Evolutionary conservation across 257 asterid genomes (phyloP), one percentile per base, ranked within the genome.

Genomic region (Jacaranda copaia): DNA sequence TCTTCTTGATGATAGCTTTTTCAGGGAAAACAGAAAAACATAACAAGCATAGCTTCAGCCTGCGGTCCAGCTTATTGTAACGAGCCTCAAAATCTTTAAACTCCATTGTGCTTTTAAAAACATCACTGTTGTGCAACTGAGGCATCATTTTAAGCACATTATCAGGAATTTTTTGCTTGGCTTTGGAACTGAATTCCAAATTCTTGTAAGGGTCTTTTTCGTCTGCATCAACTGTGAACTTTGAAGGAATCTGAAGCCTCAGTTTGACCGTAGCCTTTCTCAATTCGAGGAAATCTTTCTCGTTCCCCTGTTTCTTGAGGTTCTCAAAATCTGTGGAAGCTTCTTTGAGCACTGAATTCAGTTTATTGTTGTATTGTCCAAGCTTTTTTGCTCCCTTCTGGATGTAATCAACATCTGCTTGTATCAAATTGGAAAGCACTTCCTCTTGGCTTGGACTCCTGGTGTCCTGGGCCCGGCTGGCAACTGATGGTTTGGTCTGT

Each of bases 21-120:
- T 73, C 85, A 0, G 92, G 89, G 82, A 82, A 85, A 7, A 80
- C 68, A 1, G 92, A 75, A 39, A 88, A 81, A 53, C 92, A 85
- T 38, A 85, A 48, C 87, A 85, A 79, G 73, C 88, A 88, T 6
- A 83, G 81, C 83, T 80, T 85, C 81, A 76, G 5, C 64, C 61
- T 32, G 4, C 8, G 0, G 3, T 13, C 9, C 11, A 87, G 84
- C 48, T 53, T 25, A 1, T 45, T 15, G 70, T 58, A 87, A 19
- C 72, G 73, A 18, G 62, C 68, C 79, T 76, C 79, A n/a, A 84
- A 84, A 25, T 82, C 86, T 43, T 61, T 56, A 18, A 79, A 78
- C 59, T 82, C 86, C 20, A n/a, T 12, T 53, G 84, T 77, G 3
- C 36, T 15, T 20, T 52, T 64, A 11, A 87, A 75, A 35, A 16